Evolutionary conservation across 169 alveolate genomes (phyloP), one percentile per base, ranked within the genome.

Genomic region (Eimeria maxima): DNA sequence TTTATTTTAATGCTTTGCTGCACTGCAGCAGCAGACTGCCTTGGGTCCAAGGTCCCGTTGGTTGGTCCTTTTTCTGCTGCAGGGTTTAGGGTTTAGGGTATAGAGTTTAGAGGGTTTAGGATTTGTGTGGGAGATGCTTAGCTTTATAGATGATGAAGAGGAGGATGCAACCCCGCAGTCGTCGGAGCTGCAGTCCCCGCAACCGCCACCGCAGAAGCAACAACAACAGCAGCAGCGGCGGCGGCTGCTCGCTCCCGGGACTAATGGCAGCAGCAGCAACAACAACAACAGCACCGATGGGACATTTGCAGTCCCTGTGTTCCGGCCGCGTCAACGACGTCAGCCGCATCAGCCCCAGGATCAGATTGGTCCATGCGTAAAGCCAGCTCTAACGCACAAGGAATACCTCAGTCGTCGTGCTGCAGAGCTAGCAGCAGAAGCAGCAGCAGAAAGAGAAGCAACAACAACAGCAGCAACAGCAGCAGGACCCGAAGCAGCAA

Each of bases 131-230:
- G 89, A 53, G 74, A 83, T 83, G 92, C 76, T 83, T 6, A 83
- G 92, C 92, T 83, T 83, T 53, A 45, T 44, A 57, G 92, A 83
- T 10, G 92, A 83, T 33, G 92, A 83, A 13, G 92, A 83, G n/a
- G 76, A 53, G 4, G 92, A 83, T 6, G 47, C 29, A 7, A 50
- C 13, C 4, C 55, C 76, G 6, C 55, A 57, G 13, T 27, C 42
- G 38, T 42, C 44, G 57, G n/a, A 55, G 92, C 92, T 50, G 83
- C 80, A 65, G 47, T 29, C 18, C 29, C 84, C n/a, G 84, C 47
- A 33, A 42, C 86, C 16, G 6, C 50, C 63, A 71, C 90, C 18
- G 71, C 47, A 80, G 90, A 33, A 80, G 44, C 73, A 80, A 71
- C 71, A 24, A 71, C 90, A 44, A 42, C 90, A 18, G 63, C 90